Evolutionary conservation across 2,329 filamentous ascomycete genomes (phyloP), one percentile per base, ranked within the genome.

Genomic region (Fusarium brachygibbosum): DNA sequence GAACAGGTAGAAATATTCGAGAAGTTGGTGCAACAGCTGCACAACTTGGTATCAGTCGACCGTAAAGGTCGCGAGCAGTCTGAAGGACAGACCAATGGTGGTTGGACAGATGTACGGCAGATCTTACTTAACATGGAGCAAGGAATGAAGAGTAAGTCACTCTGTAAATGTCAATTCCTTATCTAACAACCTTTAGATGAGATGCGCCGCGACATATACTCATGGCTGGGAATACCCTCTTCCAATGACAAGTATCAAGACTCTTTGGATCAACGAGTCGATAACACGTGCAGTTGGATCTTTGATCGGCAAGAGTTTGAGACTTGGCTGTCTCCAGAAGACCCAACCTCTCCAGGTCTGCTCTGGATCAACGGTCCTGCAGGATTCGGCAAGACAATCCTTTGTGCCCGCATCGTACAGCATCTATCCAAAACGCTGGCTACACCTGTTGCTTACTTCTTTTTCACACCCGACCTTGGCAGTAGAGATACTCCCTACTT

Each of bases 321-420:
- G 0, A 12, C 9, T 0, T 63, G 57, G 60, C 5, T 42, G 0
- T 41, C 34, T 0, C n/a, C 7, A 2, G 7, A 3, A 0, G 8
- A 17, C 1, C 0, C 29, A 10, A 2, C 21, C 0, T 21, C n/a
- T 1, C 16, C 25, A 10, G 21, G 11, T 0, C 5, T 61, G 0
- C 29, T 68, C 0, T 68, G 64, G 64, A 46, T 68, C 1, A 52
- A 57, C 1, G 62, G 57, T 0, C 66, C 61, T 0, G 50, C 71
- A 4, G 73, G 78, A 0, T 79, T 76, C 17, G 78, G 78, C 2
- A 81, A 81, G 58, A 81, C 78, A 0, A 41, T 79, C 1, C 60
- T 80, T 0, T 76, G 76, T 52, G 72, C 79, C 2, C 69, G 58
- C 10, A 34, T 81, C 0, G 54, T 77, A 1, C 44, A 79, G 13